phyloP scores from a whole-genome alignment of 108 stramenopile genomes.

The Pseudonitzschia multiseries region DNA sequence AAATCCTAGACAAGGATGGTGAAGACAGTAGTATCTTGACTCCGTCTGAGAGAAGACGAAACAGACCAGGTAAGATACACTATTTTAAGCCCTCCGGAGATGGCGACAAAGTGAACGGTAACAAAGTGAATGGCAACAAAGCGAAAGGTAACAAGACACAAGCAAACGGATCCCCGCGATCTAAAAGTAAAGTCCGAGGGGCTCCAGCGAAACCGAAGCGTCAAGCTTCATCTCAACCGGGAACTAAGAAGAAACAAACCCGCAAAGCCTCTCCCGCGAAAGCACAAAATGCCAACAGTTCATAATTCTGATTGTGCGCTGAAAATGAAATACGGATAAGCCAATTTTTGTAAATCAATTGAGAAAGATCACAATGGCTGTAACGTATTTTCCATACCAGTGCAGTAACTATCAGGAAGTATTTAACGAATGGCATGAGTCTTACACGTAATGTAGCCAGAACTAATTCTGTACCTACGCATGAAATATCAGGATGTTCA shows the following conservation, averaged over 20 bases:
- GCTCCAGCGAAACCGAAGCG: neutral
- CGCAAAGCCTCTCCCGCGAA: neutral
- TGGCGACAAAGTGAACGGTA: constrained; percentile 6
- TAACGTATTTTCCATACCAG: no score
- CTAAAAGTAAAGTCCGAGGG: neutral
- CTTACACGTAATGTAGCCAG: no score
- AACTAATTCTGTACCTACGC: no score
- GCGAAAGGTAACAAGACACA: neutral
- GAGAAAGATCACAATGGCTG: no score
- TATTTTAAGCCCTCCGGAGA: constrained; percentile 47
- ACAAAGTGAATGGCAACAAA: neutral
- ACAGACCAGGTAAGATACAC: constrained; percentile 59
- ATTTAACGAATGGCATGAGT: no score
- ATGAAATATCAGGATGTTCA: no score
- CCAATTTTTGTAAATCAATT: no score
- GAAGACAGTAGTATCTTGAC: constrained; percentile 44
- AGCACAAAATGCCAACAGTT: neutral
- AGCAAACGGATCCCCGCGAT: neutral
- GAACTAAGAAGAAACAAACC: neutral
- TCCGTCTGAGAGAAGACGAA: constrained; percentile 72
- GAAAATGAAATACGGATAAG: no score
- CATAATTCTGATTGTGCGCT: no score
- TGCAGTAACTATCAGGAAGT: no score
- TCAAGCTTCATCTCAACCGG: neutral
- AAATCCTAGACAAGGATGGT: constrained; percentile 60